Evolutionary conservation across 164 flowering plant genomes (phyloP), one percentile per base, ranked within the genome.

Genomic region (Aristolochia fimbriata): DNA sequence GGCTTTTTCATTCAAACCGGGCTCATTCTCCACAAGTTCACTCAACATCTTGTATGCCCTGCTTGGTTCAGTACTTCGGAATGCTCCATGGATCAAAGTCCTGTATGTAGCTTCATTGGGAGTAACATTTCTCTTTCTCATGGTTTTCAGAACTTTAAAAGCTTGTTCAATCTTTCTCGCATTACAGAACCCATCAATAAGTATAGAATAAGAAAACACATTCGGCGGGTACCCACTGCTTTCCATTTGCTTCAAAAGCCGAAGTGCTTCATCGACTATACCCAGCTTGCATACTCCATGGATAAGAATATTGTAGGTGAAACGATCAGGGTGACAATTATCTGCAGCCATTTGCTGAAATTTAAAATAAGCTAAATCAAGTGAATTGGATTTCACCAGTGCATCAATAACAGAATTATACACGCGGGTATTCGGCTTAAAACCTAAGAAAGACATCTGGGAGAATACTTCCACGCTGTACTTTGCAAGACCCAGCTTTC

Each of bases 391-490:
- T 69, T 86, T 87, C 65, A 90, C 80, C 59, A 93, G 71, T 3
- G 84, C 94, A 80, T 87, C 94, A 51, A 93, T 81, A 16, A 86
- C 83, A 0, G 97, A 83, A 81, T 93, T 93, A 64, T 89, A 93
- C 76, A 90, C 52, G 66, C 97, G 79, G 22, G 97, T 93, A 30
- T 67, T 87, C 4, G 87, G 90, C 69, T 23, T 61, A 65, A 87
- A 71, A 50, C 92, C 91, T 73, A 93, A 70, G 65, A 75, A 82
- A 0, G 96, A 83, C 71, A 93, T 68, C 78, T 87, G 96, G 69
- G 82, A 86, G 64, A 93, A 93, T 62, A 90, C 76, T 27, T 90
- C 94, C 45, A 65, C 63, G 62, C 91, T 81, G 53, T 90, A 93
- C 74, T 83, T 93, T 0, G 88, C 88, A 63, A 93, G 77, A 33